A percentile compares a stretch with the other conserved stretches of the same genome.
Evolutionary conservation across 83 land plant genomes (phyloP).

Genomic region (Picea abies): DNA sequence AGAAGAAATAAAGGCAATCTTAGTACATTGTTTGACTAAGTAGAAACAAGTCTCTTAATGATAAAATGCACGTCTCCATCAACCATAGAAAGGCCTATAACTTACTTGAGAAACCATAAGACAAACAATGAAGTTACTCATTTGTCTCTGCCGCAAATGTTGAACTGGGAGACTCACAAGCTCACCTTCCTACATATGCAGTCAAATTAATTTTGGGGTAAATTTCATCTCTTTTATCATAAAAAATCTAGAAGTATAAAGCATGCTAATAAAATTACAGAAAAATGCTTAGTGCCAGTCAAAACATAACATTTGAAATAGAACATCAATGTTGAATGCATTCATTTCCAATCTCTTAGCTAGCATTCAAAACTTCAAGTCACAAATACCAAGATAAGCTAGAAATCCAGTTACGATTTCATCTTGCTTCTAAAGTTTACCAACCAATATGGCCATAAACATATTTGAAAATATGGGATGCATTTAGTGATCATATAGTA

Average conservation of each 20-base stretch:
- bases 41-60: not conserved
- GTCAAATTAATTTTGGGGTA: not conserved
- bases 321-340: not conserved
- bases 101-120: conserved; percentile 98
- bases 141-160: conserved; percentile 85
- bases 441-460: not conserved
- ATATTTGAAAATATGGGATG: not conserved
- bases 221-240: not conserved
- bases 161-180: conserved; percentile 65
- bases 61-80: not conserved
- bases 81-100: not conserved
- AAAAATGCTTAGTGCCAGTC: not conserved
- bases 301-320: not conserved
- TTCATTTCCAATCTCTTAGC: not conserved
- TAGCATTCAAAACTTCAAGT: not conserved
- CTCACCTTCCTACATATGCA: conserved; percentile 80
- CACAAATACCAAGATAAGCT: not conserved
- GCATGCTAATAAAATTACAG: not conserved
- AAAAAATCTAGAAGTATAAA: not conserved
- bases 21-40: not conserved
- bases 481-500: not conserved
- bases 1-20: not conserved
- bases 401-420: not conserved
- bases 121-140: conserved; percentile 88
- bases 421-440: not conserved